A percentile compares a stretch with the other conserved stretches of the same genome.
These are phyloP conservation scores for Aspergillus puulaauensis DNA, from an alignment of 2,329 filamentous ascomycete genomes.

Conservation along the genomic window DNA sequence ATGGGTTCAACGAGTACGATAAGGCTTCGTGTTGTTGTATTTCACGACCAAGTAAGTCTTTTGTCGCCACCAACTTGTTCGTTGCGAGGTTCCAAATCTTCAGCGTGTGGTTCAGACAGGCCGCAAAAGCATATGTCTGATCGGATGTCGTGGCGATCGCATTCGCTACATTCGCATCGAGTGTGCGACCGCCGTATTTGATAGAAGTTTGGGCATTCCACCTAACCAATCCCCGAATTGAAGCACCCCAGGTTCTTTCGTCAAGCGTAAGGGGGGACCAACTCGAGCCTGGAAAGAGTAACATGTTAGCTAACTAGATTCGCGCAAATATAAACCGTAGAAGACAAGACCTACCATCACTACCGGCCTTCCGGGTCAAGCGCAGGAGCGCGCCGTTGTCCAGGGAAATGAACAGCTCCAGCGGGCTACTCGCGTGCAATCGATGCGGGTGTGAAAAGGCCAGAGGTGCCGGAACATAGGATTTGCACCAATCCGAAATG, in stretches of 20 bases:
- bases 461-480: slow-evolving; percentile 70
- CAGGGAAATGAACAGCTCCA: slow-evolving; percentile 73
- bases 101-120: slow-evolving; percentile 85
- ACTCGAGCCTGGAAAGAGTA: slow-evolving; percentile 31
- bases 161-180: slow-evolving; percentile 46
- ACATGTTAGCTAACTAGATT: slow-evolving; percentile 10
- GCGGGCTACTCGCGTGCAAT: slow-evolving; percentile 69
- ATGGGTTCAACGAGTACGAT: slow-evolving; percentile 77
- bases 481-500: slow-evolving; percentile 74
- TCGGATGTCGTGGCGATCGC: slow-evolving; percentile 48
- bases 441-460: slow-evolving; percentile 77
- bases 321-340: background rate
- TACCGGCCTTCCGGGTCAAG: slow-evolving; percentile 61
- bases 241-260: slow-evolving; percentile 50
- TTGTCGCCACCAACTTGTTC: slow-evolving; percentile 72
- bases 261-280: slow-evolving; percentile 50
- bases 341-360: slow-evolving; percentile 44
- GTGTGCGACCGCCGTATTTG: slow-evolving; percentile 40
- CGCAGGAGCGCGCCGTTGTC: slow-evolving; percentile 56
- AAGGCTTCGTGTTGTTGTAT: slow-evolving; percentile 66
- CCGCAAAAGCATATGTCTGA: slow-evolving; percentile 64
- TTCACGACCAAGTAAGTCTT: slow-evolving; percentile 72
- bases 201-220: slow-evolving; percentile 45
- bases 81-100: slow-evolving; percentile 86
- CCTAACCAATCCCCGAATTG: slow-evolving; percentile 47